Base-by-base conservation (phyloP, 805 yeast species). In the Candida ponderosae region DNA sequence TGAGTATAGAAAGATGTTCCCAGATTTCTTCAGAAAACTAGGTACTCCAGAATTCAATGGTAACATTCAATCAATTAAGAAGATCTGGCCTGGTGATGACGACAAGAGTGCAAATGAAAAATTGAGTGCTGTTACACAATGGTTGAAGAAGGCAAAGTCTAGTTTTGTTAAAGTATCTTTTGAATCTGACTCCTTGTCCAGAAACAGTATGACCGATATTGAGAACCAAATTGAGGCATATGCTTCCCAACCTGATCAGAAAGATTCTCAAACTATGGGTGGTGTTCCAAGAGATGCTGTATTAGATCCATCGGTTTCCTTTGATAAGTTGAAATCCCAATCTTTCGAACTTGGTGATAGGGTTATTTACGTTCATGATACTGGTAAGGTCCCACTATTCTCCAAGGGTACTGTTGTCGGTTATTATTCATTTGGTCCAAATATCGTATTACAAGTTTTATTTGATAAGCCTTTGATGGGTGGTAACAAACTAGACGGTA, bases 341-440 rank as follows among this genome's bases (percentile, higher is more conserved):
- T 62, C 68, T 33, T 93, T 93, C 55, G 70, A 73, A 21, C 67
- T 93, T 18, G 98, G 98, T 50, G 97, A 93, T 53, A 74, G 98
- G 42, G 86, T 93, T 23, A 72, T 84, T 18, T 88, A 85, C 47
- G 83, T 87, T 18, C 81, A 82, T 48, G 84, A 80, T 48, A 77
- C 84, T 18, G 97, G 97, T 36, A 87, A 85, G 53, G 95, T 89
- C 14, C 95, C 96, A 20, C 61, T 80, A 39, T 87, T 82, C 54
- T 72, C 85, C 19, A 82, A 82, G 51, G 99, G 99, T 56, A 88
- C 96, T 1, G 95, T 93, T 38, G 81, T 85, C 35, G 81, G 83
- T 8, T 86, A 85, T 31, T 70, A 76, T 27, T 74, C 79, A 47
- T 69, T 76, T 27, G 74, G 76, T 9, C 51, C 63, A n/a, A 60